Evolutionary conservation across 768 basidiomycete species (phyloP), one percentile per base, ranked within the genome.

Genomic region (Candolleomyces aberdarensis): DNA sequence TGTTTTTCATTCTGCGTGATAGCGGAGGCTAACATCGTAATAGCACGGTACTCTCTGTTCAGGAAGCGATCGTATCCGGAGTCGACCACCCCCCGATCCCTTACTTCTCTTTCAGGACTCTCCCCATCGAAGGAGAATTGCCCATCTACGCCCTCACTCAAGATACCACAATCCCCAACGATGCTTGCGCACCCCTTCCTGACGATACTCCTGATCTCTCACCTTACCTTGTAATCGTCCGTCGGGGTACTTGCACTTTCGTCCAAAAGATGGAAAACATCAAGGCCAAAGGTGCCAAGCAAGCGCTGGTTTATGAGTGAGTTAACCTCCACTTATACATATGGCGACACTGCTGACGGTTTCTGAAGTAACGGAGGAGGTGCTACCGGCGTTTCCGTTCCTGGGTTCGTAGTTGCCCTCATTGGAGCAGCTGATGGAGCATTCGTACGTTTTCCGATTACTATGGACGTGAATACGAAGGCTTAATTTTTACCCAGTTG

Each of bases 121-220:
- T 87, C 55, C 69, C 77, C 0, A 69, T 84, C 39, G 74, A 71
- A 1, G 80, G 76, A 1, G 71, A 79, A 17, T 72, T 83, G 3
- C 79, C 84, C 0, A 79, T 88, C 56, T 88, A 80, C 59, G 85
- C 83, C n/a, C 81, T 81, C 6, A 85, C 84, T 9, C 83, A 76
- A 15, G 78, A 86, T 64, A 78, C 81, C 3, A 80, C 80, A 4
- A 73, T 83, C 36, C 72, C 71, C 1, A 77, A 83, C 65, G 85
- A 87, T 63, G 87, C 84, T 0, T 92, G 89, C 72, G 69, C 78
- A 53, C 75, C 83, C 3, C 74, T 87, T 0, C 82, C 86, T 4
- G 79, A 75, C 57, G 70, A 65, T 40, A 83, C 82, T 0, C 83
- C 83, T 3, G 81, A 89, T 68, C 75, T 90, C 2, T 79, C 80